Evolutionary conservation across 495 filamentous ascomycete species (phyloP).

Genomic region (Aspergillus ellipticus): DNA sequence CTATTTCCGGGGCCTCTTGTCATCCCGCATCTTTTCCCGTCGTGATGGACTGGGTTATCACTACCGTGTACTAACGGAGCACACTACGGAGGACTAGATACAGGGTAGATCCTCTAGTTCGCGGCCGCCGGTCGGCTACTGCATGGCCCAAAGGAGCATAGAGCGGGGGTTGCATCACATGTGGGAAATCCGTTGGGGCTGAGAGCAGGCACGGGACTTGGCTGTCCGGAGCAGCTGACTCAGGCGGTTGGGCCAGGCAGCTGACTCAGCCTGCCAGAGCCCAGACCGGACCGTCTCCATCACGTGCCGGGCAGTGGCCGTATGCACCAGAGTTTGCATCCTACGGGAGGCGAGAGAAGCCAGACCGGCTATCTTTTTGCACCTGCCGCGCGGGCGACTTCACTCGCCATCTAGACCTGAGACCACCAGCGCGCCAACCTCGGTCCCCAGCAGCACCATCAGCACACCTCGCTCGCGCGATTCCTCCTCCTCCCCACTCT

Average conservation of each 20-base stretch:
- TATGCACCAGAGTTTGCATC: background rate
- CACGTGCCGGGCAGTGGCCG: background rate
- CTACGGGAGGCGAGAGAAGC: background rate
- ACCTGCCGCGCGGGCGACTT: background rate
- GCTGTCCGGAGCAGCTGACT: background rate
- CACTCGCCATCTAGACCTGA: background rate
- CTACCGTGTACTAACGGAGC: no score
- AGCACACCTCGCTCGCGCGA: background rate
- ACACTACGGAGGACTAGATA: background rate
- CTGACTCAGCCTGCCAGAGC: background rate
- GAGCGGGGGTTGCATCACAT: constrained; percentile 19
- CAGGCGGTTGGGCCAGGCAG: background rate
- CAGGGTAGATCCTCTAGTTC: background rate
- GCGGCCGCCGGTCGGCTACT: constrained; percentile 13
- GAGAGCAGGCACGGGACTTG: background rate
- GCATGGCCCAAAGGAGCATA: constrained; percentile 18
- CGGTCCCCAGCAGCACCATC: background rate
- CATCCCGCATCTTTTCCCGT: constrained; percentile 1
- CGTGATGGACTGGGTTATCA: background rate
- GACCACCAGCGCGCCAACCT: background rate
- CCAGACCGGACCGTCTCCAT: background rate
- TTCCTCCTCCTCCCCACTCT: background rate
- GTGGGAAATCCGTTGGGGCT: constrained; percentile 10
- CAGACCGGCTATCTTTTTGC: background rate
- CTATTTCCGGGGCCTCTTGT: background rate